Evolutionary conservation across 495 filamentous ascomycete species (phyloP), one percentile per base, ranked within the genome.

Genomic region (Cairneyella variabilis): DNA sequence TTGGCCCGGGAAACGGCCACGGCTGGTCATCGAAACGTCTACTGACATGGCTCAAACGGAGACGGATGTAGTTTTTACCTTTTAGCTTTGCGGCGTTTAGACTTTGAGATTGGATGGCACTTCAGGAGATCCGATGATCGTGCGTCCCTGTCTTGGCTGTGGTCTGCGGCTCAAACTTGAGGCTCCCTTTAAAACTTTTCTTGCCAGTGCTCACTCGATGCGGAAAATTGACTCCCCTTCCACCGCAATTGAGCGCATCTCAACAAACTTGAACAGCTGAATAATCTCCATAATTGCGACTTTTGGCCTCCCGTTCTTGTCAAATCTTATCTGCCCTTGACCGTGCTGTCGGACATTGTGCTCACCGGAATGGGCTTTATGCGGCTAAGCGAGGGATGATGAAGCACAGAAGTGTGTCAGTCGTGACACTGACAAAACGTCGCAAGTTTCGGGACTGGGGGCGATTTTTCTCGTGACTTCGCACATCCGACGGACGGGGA

Each of bases 11-110:
- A 40, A 6, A 16, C 8, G 11, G 5, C 16, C 18, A n/a, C 30
- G 51, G 56, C 56, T 59, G 54, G 60, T 53, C 59, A 61, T 55
- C 69, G 70, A 72, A 71, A 70, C 70, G 66, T 64, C 64, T 71
- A 68, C 71, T 52, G 67, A 59, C 65, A 57, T 49, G 30, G 55
- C 51, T 50, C 53, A 57, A 55, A 57, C 48, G 26, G 38, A 12
- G 18, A 30, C 26, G 25, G 20, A 23, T 17, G n/a, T 17, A 23
- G 25, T 7, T 9, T 17, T 17, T 40, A 6, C 5, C 37, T 17
- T 40, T 40, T 40, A 17, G 37, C 30, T 20, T 27, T 26, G 27
- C 26, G 21, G 53, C 53, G 51, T 30, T 43, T 49, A 53, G 20
- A 56, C 42, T 47, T n/a, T 55, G 46, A 48, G 51, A 56, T 55